phyloP scores from a whole-genome alignment of 257 asterid genomes.

The Henckelia pumila region DNA sequence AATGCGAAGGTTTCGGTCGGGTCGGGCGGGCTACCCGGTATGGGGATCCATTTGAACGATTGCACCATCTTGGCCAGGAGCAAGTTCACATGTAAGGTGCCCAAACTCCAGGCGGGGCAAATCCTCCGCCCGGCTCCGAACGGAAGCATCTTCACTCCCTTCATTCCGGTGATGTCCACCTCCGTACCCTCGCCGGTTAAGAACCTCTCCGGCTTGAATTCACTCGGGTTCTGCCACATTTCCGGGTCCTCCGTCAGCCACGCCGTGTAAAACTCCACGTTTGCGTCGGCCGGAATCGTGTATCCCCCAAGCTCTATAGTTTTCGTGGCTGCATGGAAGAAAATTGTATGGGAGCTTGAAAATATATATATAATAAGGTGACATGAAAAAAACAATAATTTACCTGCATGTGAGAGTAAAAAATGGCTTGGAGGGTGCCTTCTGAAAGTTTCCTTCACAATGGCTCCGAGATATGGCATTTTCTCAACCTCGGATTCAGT shows the following conservation, averaged over 20 bases:
- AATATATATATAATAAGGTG: too few species aligned
- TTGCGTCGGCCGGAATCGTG: conserved; percentile 69
- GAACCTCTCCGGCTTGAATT: conserved; percentile 81
- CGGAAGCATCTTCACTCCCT: conserved; percentile 84
- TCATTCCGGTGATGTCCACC: conserved; percentile 84
- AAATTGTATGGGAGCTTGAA: not conserved
- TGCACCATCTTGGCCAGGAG: conserved; percentile 84
- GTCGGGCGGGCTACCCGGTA: conserved; percentile 80
- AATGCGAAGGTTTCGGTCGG: conserved; percentile 86
- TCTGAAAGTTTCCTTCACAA: conserved; percentile 73
- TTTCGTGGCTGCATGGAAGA: conserved; percentile 37
- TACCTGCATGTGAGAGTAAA: conserved; percentile 80
- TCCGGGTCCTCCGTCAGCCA: conserved; percentile 83
- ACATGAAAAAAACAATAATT: too few species aligned
- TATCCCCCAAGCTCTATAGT: conserved; percentile 77
- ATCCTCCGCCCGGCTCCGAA: conserved; percentile 95
- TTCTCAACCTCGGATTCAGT: conserved; percentile 66
- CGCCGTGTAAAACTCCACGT: conserved; percentile 88
- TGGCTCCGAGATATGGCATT: conserved; percentile 75
- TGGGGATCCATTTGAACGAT: conserved; percentile 75
- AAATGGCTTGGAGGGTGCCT: conserved; percentile 92
- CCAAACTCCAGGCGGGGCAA: conserved; percentile 93
- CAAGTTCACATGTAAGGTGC: conserved; percentile 62
- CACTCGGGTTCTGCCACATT: conserved; percentile 65
- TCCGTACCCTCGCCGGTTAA: conserved; percentile 74